Evolutionary conservation across 192 early-diverging fungal species (phyloP), one percentile per base, ranked within the genome.

Genomic region (Pilaira anomala): DNA sequence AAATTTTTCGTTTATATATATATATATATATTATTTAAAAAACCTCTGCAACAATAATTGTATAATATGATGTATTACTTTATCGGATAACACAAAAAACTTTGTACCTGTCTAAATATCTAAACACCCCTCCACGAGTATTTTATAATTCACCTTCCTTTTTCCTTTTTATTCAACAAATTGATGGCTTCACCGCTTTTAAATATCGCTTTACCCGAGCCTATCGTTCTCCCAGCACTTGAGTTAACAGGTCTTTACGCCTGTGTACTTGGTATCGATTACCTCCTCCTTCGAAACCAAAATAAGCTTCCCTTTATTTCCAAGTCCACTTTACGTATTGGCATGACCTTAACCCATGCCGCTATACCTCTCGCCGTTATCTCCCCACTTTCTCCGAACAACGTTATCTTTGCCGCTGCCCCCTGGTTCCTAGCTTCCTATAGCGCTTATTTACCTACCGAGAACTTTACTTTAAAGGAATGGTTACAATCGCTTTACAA

Each of bases 211-310:
- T 29, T 55, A 22, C 53, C 53, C 16, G 14, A 29, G 1, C 53
- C 53, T 30, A 55, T 55, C 30, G 30, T 55, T 7, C 28, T 55
- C 0, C 53, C 53, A 19, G 19, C 53, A 33, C 7, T 33, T 7
- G 18, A 55, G 8, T 29, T 55, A 28, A 55, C 53, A n/a, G 53
- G 53, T 13, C 30, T 55, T n/a, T 55, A 55, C 30, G 53, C 53
- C 1, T 55, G 53, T 9, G 12, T 55, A 12, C 28, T 55, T n/a
- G 53, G 53, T 30, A 7, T 55, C 7, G 53, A 55, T n/a, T 55
- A 55, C 18, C n/a, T 21, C 11, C 19, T 55, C 16, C 53, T 55
- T 16, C 28, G 29, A 13, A 16, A 55, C 53, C 53, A 55, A 55
- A 55, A 36, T 26, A 36, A 7, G 9, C 53, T 55, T 3, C 13